Evolutionary conservation across 116 monocot genomes (phyloP), one percentile per base, ranked within the genome.

Genomic region (Phalaenopsis hybrid): DNA sequence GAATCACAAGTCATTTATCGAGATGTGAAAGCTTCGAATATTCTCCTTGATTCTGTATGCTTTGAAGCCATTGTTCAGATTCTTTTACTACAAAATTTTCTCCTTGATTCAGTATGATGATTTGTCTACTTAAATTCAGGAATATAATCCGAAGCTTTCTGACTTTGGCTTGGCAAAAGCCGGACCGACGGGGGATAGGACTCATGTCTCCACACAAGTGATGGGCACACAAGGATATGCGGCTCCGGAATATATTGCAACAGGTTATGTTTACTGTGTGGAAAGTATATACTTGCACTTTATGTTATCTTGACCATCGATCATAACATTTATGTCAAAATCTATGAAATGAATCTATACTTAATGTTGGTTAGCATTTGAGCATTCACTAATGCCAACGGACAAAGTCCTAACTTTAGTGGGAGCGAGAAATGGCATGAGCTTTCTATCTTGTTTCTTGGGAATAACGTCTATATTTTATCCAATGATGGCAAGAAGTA

Each of bases 151-250:
- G 37, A 95, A 95, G 78, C 92, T 95, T 83, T 95, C 95, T 44
- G 95, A 95, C 75, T 94, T 94, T 78, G 94, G 94, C 16, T 84
- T 94, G 84, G 94, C 92, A 57, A 94, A 92, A 83, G 94, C 88
- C 78, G 95, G 95, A 10, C 95, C 95, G 21, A 92, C 92, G 3
- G 95, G 95, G 4, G 91, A 92, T 79, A 88, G 51, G 23, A 95
- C 95, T 59, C 95, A 95, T 84, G 89, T 95, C 10, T 92, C 95
- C 25, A 95, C 95, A 16, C 88, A 92, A 86, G 87, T 92, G 57
- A 89, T 95, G 91, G 95, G 95, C 6, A 95, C 95, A 13, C 92
- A 89, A 83, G 95, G 95, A 57, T 95, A 95, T 81, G 92, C 95
- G 21, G 95, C 95, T 82, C 94, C 94, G 17, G 94, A 94, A 85